Percentiles rank a stretch among this genome's conserved stretches.
phyloP scores from a whole-genome alignment of 2,329 filamentous ascomycete genomes.

The Aotearoamyces nothofagi region DNA sequence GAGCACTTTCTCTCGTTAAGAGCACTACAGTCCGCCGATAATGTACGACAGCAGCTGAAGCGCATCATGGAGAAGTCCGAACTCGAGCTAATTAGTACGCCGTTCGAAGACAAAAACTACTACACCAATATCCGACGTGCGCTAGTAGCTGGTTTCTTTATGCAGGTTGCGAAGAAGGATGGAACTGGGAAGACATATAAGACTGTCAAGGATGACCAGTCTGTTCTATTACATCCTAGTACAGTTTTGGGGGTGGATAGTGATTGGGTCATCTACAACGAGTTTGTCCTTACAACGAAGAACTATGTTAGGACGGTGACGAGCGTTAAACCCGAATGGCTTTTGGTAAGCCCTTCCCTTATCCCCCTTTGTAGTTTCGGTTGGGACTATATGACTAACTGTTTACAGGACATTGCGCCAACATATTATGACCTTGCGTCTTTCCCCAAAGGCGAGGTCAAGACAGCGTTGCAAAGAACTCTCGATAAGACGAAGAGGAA shows the following conservation, averaged over 20 bases:
- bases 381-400: too few species aligned
- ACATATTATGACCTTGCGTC: conserved; percentile 76
- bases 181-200: conserved; percentile 77
- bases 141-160: conserved; percentile 91
- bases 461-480: conserved; percentile 44
- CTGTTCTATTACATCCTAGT: conserved; percentile 82
- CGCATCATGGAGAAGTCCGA: conserved; percentile 93
- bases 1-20: conserved; percentile 89
- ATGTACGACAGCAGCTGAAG: conserved; percentile 79
- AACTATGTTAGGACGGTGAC: conserved; percentile 96
- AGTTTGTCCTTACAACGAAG: conserved; percentile 95
- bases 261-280: conserved; percentile 97
- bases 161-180: conserved; percentile 96
- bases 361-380: too few species aligned
- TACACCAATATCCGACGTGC: conserved; percentile 94
- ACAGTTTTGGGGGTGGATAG: conserved; percentile 78
- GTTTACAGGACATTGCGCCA: conserved; percentile 69
- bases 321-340: conserved; percentile 83
- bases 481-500: conserved; percentile 45
- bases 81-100: conserved; percentile 73
- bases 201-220: conserved; percentile 94
- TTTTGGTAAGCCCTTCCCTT: conserved; percentile 47
- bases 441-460: conserved; percentile 80
- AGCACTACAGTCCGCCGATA: conserved; percentile 82
- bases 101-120: conserved; percentile 92